A percentile compares a stretch with the other conserved stretches of the same genome.
These are phyloP conservation scores for Cercospora sp. DNA, from an alignment of 2,329 filamentous ascomycete genomes.

Conservation along the genomic window DNA sequence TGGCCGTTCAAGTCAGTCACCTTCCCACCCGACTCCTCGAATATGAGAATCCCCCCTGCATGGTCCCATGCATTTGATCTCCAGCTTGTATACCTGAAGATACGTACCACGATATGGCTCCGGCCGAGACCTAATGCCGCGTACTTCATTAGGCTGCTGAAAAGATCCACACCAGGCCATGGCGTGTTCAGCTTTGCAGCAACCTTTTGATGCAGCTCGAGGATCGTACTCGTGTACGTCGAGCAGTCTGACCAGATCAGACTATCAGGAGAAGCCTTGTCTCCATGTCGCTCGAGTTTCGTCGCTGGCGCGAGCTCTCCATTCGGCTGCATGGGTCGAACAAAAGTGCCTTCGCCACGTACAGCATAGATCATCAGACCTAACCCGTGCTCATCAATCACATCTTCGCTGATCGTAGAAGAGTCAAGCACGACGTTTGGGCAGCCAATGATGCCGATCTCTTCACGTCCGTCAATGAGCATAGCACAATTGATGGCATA, in stretches of 20 bases:
- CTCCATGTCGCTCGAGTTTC: slow-evolving; percentile 27
- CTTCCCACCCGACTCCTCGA: slow-evolving; percentile 44
- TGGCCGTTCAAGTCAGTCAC: slow-evolving; percentile 55
- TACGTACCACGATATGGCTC: slow-evolving; percentile 26
- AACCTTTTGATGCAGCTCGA: slow-evolving; percentile 42
- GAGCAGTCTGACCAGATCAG: slow-evolving; percentile 51
- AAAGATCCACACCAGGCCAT: slow-evolving; percentile 54
- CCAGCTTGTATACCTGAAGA: slow-evolving; percentile 31
- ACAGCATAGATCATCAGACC: slow-evolving; percentile 50
- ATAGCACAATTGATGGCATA: slow-evolving; percentile 63
- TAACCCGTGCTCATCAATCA: slow-evolving; percentile 51
- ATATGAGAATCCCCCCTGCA: slow-evolving; percentile 45
- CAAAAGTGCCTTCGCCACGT: slow-evolving; percentile 47
- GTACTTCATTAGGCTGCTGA: slow-evolving; percentile 53
- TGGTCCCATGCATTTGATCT: slow-evolving; percentile 54
- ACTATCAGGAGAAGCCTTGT: slow-evolving; percentile 33
- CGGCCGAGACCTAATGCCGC: slow-evolving; percentile 28
- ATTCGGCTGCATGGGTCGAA: slow-evolving; percentile 32
- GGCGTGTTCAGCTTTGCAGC: slow-evolving; percentile 42
- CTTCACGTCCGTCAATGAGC: slow-evolving; percentile 58
- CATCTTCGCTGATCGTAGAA: slow-evolving; percentile 48
- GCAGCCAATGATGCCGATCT: slow-evolving; percentile 61
- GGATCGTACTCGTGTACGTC: slow-evolving; percentile 43
- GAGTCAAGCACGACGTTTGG: slow-evolving; percentile 57
- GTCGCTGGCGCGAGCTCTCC: slow-evolving; percentile 21